Evolutionary conservation across 371 early-diverging fungal species (phyloP).

Genomic region (Pancytospora philotis): DNA sequence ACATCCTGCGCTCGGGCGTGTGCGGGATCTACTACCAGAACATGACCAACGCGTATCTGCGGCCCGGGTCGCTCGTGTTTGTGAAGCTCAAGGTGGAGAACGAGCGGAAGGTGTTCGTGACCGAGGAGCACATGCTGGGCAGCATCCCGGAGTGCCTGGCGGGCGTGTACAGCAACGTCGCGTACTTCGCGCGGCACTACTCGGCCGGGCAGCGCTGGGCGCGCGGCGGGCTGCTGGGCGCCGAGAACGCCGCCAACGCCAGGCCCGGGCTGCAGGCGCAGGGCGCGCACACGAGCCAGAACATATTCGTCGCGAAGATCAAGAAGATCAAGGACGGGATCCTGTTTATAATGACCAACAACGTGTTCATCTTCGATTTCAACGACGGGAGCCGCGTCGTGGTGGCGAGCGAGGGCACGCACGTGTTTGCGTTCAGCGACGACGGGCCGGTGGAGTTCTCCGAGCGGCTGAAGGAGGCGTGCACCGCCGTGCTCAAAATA

Average conservation of each 20-base stretch:
- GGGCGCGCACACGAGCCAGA: background rate
- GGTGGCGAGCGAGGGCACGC: constrained; percentile 29
- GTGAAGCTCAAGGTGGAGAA: constrained; percentile 26
- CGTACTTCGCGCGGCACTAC: constrained; percentile 49
- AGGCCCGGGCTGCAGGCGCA: background rate
- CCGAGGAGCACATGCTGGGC: constrained; percentile 47
- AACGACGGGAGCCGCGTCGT: constrained; percentile 38
- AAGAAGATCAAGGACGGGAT: constrained; percentile 46
- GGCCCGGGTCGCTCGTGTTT: constrained; percentile 24
- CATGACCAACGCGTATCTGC: constrained; percentile 62
- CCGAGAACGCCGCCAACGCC: constrained; percentile 2
- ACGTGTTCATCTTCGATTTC: constrained; percentile 52
- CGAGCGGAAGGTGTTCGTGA: constrained; percentile 38
- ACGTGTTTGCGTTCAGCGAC: constrained; percentile 33
- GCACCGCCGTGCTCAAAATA: background rate
- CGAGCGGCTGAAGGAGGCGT: constrained; percentile 14
- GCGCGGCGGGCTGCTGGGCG: background rate
- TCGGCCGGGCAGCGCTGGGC: background rate
- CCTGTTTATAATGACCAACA: constrained; percentile 45
- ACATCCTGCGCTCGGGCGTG: constrained; percentile 67
- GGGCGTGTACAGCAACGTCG: constrained; percentile 10
- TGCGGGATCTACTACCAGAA: constrained; percentile 74
- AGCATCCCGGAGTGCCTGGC: constrained; percentile 38
- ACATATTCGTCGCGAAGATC: constrained; percentile 43
- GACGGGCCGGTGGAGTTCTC: constrained; percentile 23